Percentiles rank a stretch among this genome's conserved stretches.
Evolutionary conservation across 2,329 filamentous ascomycete species (phyloP).

Genomic region (Alternaria burnsii): DNA sequence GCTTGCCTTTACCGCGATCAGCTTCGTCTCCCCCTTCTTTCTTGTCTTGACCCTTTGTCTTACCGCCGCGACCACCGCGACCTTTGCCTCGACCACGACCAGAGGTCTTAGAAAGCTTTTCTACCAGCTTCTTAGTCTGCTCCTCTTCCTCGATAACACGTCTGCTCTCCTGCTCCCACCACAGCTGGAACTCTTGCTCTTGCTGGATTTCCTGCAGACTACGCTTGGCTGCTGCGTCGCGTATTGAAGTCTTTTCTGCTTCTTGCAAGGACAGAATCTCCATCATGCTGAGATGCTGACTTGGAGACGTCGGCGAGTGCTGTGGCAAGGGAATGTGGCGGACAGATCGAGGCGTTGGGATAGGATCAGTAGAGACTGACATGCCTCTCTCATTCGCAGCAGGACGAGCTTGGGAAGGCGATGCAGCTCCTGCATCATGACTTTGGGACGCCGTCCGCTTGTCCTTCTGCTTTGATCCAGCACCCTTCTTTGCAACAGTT

Average conservation of each 20-base stretch:
- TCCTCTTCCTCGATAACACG: slow-evolving; percentile 70
- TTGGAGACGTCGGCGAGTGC: slow-evolving; percentile 68
- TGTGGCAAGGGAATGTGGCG: slow-evolving; percentile 62
- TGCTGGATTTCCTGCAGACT: slow-evolving; percentile 94
- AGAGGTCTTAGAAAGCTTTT: slow-evolving; percentile 32
- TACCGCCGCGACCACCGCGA: slow-evolving; percentile 22
- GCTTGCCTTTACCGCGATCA: slow-evolving; percentile 26
- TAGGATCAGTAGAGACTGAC: slow-evolving; percentile 45
- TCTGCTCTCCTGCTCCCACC: slow-evolving; percentile 89
- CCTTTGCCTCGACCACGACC: slow-evolving; percentile 38
- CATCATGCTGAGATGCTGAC: slow-evolving; percentile 76
- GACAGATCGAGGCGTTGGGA: slow-evolving; percentile 55
- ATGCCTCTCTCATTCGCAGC: slow-evolving; percentile 44
- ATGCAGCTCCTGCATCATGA: slow-evolving; percentile 15
- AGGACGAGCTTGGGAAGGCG: slow-evolving; percentile 39
- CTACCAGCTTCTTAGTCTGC: slow-evolving; percentile 50
- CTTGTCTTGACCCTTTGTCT: slow-evolving; percentile 37
- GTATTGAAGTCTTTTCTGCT: slow-evolving; percentile 81
- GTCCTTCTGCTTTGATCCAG: slow-evolving; percentile 37
- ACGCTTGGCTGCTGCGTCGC: slow-evolving; percentile 85
- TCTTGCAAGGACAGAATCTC: slow-evolving; percentile 91
- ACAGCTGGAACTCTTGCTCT: slow-evolving; percentile 95
- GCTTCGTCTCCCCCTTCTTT: slow-evolving; percentile 28
- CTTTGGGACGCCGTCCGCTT: slow-evolving; percentile 27
- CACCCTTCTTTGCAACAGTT: slow-evolving; percentile 57